These are phyloP conservation scores for Extremus antarcticus DNA, from an alignment of 495 filamentous ascomycete genomes.

Conservation along the genomic window DNA sequence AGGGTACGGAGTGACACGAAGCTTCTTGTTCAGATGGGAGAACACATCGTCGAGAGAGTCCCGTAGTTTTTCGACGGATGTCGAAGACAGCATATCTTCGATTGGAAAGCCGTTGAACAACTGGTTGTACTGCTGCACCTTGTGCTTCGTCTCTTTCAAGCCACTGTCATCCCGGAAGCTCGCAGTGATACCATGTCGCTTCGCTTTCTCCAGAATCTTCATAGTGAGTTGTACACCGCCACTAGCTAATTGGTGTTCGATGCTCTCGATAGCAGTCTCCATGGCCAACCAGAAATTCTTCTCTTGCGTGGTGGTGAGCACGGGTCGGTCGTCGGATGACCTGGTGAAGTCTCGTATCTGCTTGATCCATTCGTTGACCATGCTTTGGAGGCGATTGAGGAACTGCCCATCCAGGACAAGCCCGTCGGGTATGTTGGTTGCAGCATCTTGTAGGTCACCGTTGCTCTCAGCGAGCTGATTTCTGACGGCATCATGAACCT, in stretches of 20 bases:
- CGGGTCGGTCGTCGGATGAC: constrained; percentile 76
- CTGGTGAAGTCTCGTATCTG: constrained; percentile 96
- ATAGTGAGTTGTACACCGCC: constrained; percentile 86
- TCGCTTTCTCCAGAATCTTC: constrained; percentile 87
- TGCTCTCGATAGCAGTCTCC: constrained; percentile 79
- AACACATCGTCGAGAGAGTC: constrained; percentile 84
- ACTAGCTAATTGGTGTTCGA: constrained; percentile 75
- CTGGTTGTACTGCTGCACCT: constrained; percentile 96
- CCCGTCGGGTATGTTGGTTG: constrained; percentile 61
- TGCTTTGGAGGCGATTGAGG: constrained; percentile 85
- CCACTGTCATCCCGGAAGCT: constrained; percentile 94
- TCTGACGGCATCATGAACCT: constrained; percentile 79
- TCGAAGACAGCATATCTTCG: constrained; percentile 86
- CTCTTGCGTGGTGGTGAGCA: constrained; percentile 85
- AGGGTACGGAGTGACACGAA: constrained; percentile 88
- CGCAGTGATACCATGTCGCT: constrained; percentile 90
- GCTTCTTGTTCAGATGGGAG: constrained; percentile 87
- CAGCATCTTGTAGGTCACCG: constrained; percentile 51
- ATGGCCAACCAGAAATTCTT: constrained; percentile 98
- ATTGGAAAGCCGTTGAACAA: constrained; percentile 96
- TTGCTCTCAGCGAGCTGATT: constrained; percentile 62
- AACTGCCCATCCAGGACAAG: constrained; percentile 77
- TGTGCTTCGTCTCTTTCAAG: constrained; percentile 84
- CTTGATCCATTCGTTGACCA: constrained; percentile 93
- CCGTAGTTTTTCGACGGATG: constrained; percentile 78